Evolutionary conservation across 768 basidiomycete genomes (phyloP), one percentile per base, ranked within the genome.

Genomic region (Macrolepiota fuliginosa): DNA sequence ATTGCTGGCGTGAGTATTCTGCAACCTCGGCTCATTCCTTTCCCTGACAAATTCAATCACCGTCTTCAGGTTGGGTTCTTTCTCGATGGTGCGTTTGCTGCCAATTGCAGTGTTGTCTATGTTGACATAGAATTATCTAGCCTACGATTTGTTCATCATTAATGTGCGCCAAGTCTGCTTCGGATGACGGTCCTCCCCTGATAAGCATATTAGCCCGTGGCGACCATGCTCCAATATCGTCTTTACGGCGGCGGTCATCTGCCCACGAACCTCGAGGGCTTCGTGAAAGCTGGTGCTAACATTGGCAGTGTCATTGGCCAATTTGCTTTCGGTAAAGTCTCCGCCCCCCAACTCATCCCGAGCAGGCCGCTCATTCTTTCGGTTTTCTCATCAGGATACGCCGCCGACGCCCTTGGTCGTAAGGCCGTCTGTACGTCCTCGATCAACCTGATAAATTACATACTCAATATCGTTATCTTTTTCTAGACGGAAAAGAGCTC

Each of bases 271-370:
- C 76, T 87, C 5, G 75, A 87, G 69, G 88, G 88, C 19, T 77
- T 89, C 57, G 63, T 90, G 67, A 78, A 90, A 67, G 87, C 88
- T 3, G 73, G 79, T 3, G 87, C 89, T 2, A 90, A 90, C 71
- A 89, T 90, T 47, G 88, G 87, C 1, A 84, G 83, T 63, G 88
- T 90, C 64, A 83, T 90, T 56, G 88, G 86, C 53, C 88, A 89
- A 73, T 84, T 89, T 64, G 67, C 67, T 1, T 89, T 88, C 61
- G 87, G 86, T 83, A 32, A 32, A 32, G 67, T 35, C 66, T 40
- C 12, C 9, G 12, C 36, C 11, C 5, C 6, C 19, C n/a, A 22
- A n/a, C n/a, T 45, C 17, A 19, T 9, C 3, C 7, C 3, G 17
- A 45, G n/a, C 7, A 7, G 4, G 10, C 24, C 50, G 10, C 11